Percentiles rank a stretch among this genome's conserved stretches.
Evolutionary conservation across 1,284 basidiomycete species (phyloP).

Genomic region (Ustanciosporium gigantosporum): DNA sequence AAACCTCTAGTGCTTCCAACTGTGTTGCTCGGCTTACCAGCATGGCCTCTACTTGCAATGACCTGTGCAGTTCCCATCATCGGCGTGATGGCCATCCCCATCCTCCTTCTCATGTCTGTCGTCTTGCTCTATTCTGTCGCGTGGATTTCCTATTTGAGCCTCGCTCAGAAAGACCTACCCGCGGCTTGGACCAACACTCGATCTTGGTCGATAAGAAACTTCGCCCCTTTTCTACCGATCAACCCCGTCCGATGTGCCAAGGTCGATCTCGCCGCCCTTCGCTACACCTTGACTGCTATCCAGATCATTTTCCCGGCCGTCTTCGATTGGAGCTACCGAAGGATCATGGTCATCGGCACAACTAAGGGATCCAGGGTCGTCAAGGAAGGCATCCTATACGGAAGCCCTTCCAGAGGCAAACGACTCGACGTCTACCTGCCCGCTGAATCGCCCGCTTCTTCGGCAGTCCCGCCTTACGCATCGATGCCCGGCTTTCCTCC

Average conservation of each 20-base stretch:
- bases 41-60: conserved; percentile 48
- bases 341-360: conserved; percentile 58
- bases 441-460: conserved; percentile 7
- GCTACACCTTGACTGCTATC: conserved; percentile 44
- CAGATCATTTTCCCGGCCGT: conserved; percentile 45
- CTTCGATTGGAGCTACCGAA: conserved; percentile 54
- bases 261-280: conserved; percentile 47
- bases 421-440: conserved; percentile 57
- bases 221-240: conserved; percentile 54
- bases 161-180: conserved; percentile 57
- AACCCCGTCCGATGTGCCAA: conserved; percentile 54
- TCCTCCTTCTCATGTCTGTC: conserved; percentile 53
- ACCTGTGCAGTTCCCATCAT: conserved; percentile 49
- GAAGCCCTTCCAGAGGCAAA: conserved; percentile 37
- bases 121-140: conserved; percentile 54
- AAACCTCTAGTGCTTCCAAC: conserved; percentile 41
- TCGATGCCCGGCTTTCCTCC: not conserved
- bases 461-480: not conserved
- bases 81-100: conserved; percentile 54
- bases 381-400: conserved; percentile 56
- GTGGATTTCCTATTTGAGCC: conserved; percentile 58
- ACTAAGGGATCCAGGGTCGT: conserved; percentile 46
- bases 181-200: conserved; percentile 15
- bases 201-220: conserved; percentile 12
- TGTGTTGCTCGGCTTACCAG: conserved; percentile 40